A percentile compares a stretch with the other conserved stretches of the same genome.
Conservation (phyloP, 148 eudicot species). For the Spergularia bocconei region DNA sequence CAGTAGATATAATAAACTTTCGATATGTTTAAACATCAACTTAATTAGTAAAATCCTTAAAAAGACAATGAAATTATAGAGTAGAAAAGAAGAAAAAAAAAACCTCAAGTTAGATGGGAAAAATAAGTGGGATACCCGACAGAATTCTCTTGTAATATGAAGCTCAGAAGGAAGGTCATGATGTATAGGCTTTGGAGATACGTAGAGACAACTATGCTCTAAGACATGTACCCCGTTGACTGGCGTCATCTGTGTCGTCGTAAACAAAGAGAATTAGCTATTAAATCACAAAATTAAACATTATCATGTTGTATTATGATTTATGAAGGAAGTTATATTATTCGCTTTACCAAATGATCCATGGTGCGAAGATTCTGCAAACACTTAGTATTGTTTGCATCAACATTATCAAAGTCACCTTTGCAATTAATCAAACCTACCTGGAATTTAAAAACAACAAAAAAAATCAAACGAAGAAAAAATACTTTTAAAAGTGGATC, state of each 20-base stretch:
- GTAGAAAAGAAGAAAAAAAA: no score
- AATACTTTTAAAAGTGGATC: no score
- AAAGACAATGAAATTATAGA: no score
- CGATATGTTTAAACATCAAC: no score
- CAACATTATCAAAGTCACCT: slow-evolving; percentile 23
- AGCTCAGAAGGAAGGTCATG: no score
- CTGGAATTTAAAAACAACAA: neutral
- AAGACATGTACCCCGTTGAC: slow-evolving; percentile 16
- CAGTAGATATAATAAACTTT: no score
- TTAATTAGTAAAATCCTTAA: no score
- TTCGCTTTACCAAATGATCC: neutral
- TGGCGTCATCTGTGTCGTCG: slow-evolving; percentile 10
- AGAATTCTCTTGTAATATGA: slow-evolving; percentile 4
- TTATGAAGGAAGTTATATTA: neutral
- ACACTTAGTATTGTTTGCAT: slow-evolving; percentile 25
- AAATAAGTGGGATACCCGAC: neutral
- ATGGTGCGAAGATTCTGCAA: slow-evolving; percentile 13
- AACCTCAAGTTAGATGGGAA: neutral
- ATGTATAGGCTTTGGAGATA: slow-evolving; percentile 3
- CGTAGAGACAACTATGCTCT: slow-evolving; percentile 20
- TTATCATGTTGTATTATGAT: neutral
- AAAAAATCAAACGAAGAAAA: neutral
- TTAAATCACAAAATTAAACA: neutral
- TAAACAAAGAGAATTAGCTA: no score
- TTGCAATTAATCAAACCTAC: slow-evolving; percentile 20